Evolutionary conservation across 345 rosid species (phyloP).

Genomic region (Eucalyptus dawsonii): DNA sequence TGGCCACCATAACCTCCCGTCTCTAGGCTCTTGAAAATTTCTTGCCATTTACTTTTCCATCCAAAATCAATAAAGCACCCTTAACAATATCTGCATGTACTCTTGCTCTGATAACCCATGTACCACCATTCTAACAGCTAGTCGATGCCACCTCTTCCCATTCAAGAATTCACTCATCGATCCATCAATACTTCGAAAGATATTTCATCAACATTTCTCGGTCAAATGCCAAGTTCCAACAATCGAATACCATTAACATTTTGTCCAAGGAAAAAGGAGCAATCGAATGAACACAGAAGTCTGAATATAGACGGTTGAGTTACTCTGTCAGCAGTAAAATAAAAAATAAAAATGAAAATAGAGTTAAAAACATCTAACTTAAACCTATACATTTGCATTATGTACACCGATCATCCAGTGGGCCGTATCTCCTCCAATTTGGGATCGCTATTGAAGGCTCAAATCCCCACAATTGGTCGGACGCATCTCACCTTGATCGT

Average conservation of each 20-base stretch:
- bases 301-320: neutral
- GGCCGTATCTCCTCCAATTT: neutral
- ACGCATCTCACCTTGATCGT: neutral
- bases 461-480: neutral
- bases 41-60: neutral
- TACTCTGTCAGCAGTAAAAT: neutral
- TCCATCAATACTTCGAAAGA: neutral
- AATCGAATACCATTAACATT: neutral
- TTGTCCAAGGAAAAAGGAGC: neutral
- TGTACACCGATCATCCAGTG: neutral
- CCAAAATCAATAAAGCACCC: neutral
- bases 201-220: neutral
- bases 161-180: neutral
- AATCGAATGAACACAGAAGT: neutral
- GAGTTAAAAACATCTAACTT: neutral
- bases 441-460: neutral
- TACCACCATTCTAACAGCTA: neutral
- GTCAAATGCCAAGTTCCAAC: neutral
- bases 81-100: neutral
- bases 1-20: accelerated
- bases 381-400: neutral
- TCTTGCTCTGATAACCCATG: neutral
- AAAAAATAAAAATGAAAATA: accelerated
- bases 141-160: neutral
- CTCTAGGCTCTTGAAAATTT: accelerated